These are phyloP conservation scores for Exophiala dermatitidis DNA, from an alignment of 2,329 filamentous ascomycete genomes.

Conservation along the genomic window DNA sequence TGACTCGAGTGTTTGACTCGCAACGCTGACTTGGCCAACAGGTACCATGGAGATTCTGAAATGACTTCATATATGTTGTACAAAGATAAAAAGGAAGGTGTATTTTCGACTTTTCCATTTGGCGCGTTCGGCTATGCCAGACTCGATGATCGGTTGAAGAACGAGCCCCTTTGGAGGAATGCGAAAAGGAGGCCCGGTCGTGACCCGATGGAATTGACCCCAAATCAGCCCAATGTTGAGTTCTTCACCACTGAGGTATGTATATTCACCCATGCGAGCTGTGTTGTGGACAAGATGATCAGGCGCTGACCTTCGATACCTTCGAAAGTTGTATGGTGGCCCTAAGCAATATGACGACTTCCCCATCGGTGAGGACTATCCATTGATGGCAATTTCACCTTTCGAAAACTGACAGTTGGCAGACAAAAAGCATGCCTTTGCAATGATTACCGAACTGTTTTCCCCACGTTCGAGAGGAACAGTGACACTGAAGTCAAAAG, in stretches of 20 bases:
- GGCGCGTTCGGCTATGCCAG: conserved; percentile 56
- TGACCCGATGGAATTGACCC: conserved; percentile 56
- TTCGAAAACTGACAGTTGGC: neutral
- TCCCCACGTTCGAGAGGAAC: conserved; percentile 50
- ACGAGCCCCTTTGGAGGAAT: conserved; percentile 49
- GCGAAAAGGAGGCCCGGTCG: conserved; percentile 44
- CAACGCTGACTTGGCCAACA: conserved; percentile 1
- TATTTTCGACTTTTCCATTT: conserved; percentile 56
- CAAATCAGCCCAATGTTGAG: conserved; percentile 53
- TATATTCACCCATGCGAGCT: neutral
- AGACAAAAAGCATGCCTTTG: conserved; percentile 50
- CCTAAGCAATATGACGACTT: conserved; percentile 52
- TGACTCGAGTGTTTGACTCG: neutral
- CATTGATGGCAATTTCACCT: too few relatives aligned
- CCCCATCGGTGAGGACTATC: conserved; percentile 34
- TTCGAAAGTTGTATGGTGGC: conserved; percentile 28
- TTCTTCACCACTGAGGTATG: conserved; percentile 58
- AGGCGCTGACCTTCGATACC: too few relatives aligned
- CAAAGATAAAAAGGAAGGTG: conserved; percentile 52
- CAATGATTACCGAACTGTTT: conserved; percentile 53
- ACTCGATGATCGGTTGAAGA: conserved; percentile 52
- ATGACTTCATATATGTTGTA: conserved; percentile 48
- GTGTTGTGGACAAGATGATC: neutral
- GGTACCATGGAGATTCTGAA: conserved; percentile 49
- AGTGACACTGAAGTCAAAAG: conserved; percentile 45